These are phyloP conservation scores for Leptodermis oblonga DNA, from an alignment of 257 asterid genomes.

Conservation along the genomic window DNA sequence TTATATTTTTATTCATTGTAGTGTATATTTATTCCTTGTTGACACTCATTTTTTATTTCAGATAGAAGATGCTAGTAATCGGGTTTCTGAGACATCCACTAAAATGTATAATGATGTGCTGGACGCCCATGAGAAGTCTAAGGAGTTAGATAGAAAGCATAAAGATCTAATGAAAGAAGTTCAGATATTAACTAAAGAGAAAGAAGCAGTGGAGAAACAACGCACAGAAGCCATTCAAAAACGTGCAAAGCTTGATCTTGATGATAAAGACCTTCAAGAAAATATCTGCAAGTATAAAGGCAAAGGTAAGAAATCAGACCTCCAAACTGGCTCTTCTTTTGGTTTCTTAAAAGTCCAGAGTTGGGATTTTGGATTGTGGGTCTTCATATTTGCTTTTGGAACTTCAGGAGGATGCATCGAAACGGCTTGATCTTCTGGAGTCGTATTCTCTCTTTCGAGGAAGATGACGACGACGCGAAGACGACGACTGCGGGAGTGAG, in stretches of 20 bases:
- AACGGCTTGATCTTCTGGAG: slow-evolving; percentile 75
- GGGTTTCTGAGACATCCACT: slow-evolving; percentile 63
- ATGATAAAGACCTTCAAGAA: slow-evolving; percentile 79
- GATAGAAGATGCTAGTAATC: slow-evolving; percentile 78
- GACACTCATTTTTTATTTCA: too few relatives aligned
- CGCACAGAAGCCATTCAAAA: slow-evolving; percentile 74
- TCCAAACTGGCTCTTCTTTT: not conserved
- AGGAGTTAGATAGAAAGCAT: slow-evolving; percentile 69
- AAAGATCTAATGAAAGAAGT: slow-evolving; percentile 77
- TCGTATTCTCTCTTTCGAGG: too few relatives aligned
- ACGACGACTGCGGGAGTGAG: too few relatives aligned
- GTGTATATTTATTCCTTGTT: not conserved
- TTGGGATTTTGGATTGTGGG: not conserved
- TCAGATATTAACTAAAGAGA: slow-evolving; percentile 78
- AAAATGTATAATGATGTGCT: slow-evolving; percentile 60
- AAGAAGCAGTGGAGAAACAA: slow-evolving; percentile 83
- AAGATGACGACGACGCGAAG: too few relatives aligned
- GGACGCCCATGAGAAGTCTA: slow-evolving; percentile 77
- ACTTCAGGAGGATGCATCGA: slow-evolving; percentile 76
- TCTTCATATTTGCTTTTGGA: slow-evolving; percentile 20
- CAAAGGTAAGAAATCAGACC: slow-evolving; percentile 53
- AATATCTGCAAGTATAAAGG: slow-evolving; percentile 59
- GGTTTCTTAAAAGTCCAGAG: not conserved
- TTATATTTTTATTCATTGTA: not conserved
- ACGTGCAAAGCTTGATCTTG: slow-evolving; percentile 92